A percentile compares a stretch with the other conserved stretches of the same genome.
phyloP scores from a whole-genome alignment of 331 rosid genomes.

The Telfairia occidentalis region DNA sequence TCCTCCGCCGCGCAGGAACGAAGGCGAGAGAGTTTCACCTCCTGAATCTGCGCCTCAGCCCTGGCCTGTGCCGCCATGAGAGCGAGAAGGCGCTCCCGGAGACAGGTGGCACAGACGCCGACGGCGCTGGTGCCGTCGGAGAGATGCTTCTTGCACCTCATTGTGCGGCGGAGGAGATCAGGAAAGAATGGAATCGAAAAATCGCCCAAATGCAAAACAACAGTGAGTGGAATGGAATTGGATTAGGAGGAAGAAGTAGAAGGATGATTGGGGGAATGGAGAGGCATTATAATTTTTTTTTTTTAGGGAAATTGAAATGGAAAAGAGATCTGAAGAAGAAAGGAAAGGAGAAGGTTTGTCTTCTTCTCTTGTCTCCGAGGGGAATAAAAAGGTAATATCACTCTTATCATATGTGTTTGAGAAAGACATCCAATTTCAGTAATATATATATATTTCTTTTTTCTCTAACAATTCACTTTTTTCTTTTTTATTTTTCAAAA shows the following conservation, averaged over 20 bases:
- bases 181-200: neutral
- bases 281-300: too few species aligned
- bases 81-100: slow-evolving; percentile 54
- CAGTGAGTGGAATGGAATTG: neutral
- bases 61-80: slow-evolving; percentile 44
- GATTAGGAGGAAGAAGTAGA: neutral
- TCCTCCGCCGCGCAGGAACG: slow-evolving; percentile 3
- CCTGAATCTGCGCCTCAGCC: slow-evolving; percentile 21
- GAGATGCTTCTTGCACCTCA: slow-evolving; percentile 76
- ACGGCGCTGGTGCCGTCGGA: slow-evolving; percentile 45
- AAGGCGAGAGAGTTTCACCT: slow-evolving; percentile 19
- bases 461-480: neutral
- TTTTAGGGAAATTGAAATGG: neutral
- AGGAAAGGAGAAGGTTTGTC: slow-evolving; percentile 7
- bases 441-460: neutral
- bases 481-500: too few species aligned
- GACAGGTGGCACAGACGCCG: slow-evolving; percentile 80
- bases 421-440: neutral
- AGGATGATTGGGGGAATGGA: neutral
- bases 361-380: neutral
- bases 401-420: slow-evolving; percentile 5
- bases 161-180: slow-evolving; percentile 9
- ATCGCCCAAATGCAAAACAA: neutral
- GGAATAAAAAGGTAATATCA: slow-evolving; percentile 12
- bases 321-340: neutral